A percentile compares a stretch with the other conserved stretches of the same genome.
Conservation (phyloP, 495 filamentous ascomycete genomes). For the Xylaria intraflava region DNA sequence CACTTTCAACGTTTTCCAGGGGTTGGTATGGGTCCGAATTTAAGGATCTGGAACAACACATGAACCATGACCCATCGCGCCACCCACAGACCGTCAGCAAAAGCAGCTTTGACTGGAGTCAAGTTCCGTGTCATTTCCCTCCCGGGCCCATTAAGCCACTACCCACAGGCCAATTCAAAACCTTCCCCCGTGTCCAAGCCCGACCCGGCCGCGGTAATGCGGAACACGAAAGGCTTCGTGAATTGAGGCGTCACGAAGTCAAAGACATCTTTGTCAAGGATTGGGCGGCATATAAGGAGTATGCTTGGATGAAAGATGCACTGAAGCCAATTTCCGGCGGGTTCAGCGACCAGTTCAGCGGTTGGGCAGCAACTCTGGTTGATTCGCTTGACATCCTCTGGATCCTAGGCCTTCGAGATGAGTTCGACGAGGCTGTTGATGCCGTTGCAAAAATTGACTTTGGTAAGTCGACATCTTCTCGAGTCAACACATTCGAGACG, state of each 20-base stretch:
- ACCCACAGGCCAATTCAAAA: slow-evolving; percentile 42
- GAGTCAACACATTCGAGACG: slow-evolving; percentile 73
- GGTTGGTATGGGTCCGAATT: slow-evolving; percentile 17
- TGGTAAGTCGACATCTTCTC: slow-evolving; percentile 45
- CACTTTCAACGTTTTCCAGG: slow-evolving; percentile 8
- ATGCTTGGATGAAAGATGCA: slow-evolving; percentile 79
- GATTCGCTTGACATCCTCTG: slow-evolving; percentile 82
- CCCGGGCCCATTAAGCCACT: slow-evolving; percentile 51
- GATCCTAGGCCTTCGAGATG: slow-evolving; percentile 81
- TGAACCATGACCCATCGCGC: slow-evolving; percentile 21
- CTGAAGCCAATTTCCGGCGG: slow-evolving; percentile 57
- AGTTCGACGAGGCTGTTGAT: slow-evolving; percentile 76
- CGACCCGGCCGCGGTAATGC: slow-evolving; percentile 51
- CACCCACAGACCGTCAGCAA: background rate
- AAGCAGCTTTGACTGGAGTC: slow-evolving; percentile 51
- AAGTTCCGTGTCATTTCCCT: slow-evolving; percentile 52
- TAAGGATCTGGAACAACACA: slow-evolving; percentile 18
- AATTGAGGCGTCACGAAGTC: slow-evolving; percentile 54
- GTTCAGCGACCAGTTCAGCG: slow-evolving; percentile 66
- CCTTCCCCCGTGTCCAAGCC: slow-evolving; percentile 66
- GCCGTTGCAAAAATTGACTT: slow-evolving; percentile 77
- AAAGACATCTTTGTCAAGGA: slow-evolving; percentile 60
- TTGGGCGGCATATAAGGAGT: slow-evolving; percentile 68
- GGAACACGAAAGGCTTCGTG: slow-evolving; percentile 44
- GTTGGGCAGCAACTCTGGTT: slow-evolving; percentile 87